Evolutionary conservation across 2,329 filamentous ascomycete genomes (phyloP), one percentile per base, ranked within the genome.

Genomic region (Talaromyces sp.): DNA sequence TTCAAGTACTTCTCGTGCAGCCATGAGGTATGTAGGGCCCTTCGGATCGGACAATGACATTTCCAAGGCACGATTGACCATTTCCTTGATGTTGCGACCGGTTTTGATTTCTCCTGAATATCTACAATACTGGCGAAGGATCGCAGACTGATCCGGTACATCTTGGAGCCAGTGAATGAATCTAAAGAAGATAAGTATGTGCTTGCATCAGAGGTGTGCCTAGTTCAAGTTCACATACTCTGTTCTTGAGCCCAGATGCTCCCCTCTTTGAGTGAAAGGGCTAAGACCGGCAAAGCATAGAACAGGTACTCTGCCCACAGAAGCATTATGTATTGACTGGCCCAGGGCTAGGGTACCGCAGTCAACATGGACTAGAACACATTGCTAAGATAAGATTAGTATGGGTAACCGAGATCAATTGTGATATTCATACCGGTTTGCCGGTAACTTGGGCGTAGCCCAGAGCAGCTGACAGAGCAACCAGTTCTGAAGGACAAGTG

Each of bases 71-170:
- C 90, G 85, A 66, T 90, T 90, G 50, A 95, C 88, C 76, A 94
- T 86, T 73, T 93, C 89, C 77, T 94, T 93, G 56, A 94, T 84
- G 64, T 94, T 95, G 62, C 82, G 81, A 9, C 89, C 89, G 4
- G 86, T 87, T 76, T 91, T 91, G 71, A 95, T 86, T 75, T 95
- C 90, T 3, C 80, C 89, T 0, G 85, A 78, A 66, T 92, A 96
- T 17, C 90, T 82, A 71, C 91, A 94, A 73, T 95, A 96, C 73
- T 94, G 91, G 0, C 82, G 77, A 1, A 95, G 77, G 57, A 96
- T 90, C 55, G 84, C 81, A 65, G 86, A 87, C 69, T 92, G 89
- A 64, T 92, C 88, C 0, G 86, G 88, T 4, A 90, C 85, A 69
- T 92, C 87, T 65, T 92, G 89, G 20, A 91, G 85, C 87, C 88